phyloP scores from a whole-genome alignment of 164 flowering plant species.

The Kalanchoe fedtschenkoi region DNA sequence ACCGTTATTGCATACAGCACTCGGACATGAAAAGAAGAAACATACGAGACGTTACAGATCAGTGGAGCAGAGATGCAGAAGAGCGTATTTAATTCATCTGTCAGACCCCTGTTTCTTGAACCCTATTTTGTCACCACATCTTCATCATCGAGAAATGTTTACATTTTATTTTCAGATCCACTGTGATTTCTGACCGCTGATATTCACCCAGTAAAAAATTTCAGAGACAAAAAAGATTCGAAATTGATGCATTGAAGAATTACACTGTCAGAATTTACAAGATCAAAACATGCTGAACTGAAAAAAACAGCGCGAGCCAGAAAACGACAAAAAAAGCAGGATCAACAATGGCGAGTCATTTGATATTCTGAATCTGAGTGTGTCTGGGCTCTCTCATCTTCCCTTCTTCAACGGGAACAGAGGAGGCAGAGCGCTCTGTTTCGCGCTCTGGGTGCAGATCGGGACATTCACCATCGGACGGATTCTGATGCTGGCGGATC shows the following conservation, averaged over 20 bases:
- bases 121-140: background rate
- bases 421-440: conserved; percentile 47
- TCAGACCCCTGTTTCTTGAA: background rate
- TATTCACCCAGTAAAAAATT: too few relatives aligned
- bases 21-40: too few relatives aligned
- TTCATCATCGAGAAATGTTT: too few relatives aligned
- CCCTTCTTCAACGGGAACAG: conserved; percentile 54
- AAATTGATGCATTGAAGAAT: too few relatives aligned
- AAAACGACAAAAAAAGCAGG: background rate
- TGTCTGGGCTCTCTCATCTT: conserved; percentile 33
- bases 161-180: too few relatives aligned
- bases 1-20: too few relatives aligned
- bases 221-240: too few relatives aligned
- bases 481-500: conserved; percentile 64
- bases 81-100: too few relatives aligned
- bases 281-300: background rate
- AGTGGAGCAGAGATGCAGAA: too few relatives aligned
- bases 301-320: background rate
- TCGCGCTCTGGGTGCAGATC: conserved; percentile 41
- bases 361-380: background rate
- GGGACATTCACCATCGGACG: conserved; percentile 81
- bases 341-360: background rate
- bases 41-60: background rate
- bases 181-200: too few relatives aligned
- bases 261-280: background rate